A percentile compares a stretch with the other conserved stretches of the same genome.
Evolutionary conservation across 225 moss, liverwort and hornwort genomes (phyloP).

Genomic region (Rhytidiadelphus loreus): DNA sequence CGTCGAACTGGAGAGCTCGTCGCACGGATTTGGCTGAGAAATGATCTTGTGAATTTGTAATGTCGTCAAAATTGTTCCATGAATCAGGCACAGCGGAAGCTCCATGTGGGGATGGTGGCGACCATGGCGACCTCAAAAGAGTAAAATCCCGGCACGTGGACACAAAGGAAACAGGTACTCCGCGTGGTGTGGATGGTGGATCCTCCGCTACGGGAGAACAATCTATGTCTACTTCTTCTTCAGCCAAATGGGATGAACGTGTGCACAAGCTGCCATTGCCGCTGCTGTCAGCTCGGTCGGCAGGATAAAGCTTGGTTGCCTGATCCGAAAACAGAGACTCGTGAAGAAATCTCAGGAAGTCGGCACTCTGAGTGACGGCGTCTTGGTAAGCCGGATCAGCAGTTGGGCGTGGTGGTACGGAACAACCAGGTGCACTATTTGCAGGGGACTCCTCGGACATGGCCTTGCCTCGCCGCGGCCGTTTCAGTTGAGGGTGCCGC

Average conservation of each 20-base stretch:
- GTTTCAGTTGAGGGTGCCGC: background rate
- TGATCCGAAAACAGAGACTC: background rate
- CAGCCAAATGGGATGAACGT: background rate
- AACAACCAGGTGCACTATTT: background rate
- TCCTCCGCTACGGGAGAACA: background rate
- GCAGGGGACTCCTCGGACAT: background rate
- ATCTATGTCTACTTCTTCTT: background rate
- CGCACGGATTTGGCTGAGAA: background rate
- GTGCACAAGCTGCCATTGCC: background rate
- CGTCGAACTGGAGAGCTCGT: constrained; percentile 10
- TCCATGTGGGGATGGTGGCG: background rate
- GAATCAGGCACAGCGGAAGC: background rate
- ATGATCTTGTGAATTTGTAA: background rate
- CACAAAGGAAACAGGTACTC: background rate
- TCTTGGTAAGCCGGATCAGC: background rate
- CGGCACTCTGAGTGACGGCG: background rate
- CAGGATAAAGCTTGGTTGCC: background rate
- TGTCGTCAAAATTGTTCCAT: background rate
- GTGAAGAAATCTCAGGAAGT: background rate
- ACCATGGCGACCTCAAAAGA: background rate
- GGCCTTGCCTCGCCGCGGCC: background rate
- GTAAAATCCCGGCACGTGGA: background rate
- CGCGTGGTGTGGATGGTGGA: background rate
- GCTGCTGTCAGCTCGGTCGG: background rate
- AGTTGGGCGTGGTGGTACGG: background rate